These are phyloP conservation scores for Phoenix roebelenii DNA, from an alignment of 176 grass and related monocot species.

Conservation along the genomic window DNA sequence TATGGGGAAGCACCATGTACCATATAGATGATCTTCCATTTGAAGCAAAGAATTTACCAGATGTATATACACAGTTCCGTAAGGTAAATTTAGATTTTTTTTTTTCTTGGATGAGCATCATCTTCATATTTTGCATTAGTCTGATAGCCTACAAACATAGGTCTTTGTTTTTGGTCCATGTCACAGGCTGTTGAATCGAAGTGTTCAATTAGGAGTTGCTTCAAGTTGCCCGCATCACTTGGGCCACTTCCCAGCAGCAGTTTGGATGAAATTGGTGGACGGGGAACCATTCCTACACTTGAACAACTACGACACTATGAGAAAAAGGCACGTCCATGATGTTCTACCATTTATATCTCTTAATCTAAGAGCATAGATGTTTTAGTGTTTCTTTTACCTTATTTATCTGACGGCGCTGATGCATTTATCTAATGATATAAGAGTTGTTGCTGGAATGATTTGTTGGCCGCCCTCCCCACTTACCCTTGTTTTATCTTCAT, in stretches of 20 bases:
- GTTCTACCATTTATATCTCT: not conserved
- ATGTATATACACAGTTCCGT: conserved; percentile 84
- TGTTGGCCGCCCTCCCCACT: too few species aligned
- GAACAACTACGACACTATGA: conserved; percentile 41
- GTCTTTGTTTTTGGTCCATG: conserved; percentile 1
- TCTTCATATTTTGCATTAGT: too few species aligned
- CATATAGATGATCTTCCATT: conserved; percentile 82
- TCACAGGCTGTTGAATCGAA: conserved; percentile 69
- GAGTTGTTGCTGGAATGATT: too few species aligned
- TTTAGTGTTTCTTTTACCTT: too few species aligned
- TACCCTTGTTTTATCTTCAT: too few species aligned
- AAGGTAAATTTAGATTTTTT: conserved; percentile 31
- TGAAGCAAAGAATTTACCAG: conserved; percentile 42
- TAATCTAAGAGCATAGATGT: too few species aligned
- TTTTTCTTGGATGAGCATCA: too few species aligned
- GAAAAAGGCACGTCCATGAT: conserved; percentile 44
- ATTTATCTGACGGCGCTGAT: too few species aligned
- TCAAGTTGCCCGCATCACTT: conserved; percentile 47
- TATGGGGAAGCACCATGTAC: conserved; percentile 88
- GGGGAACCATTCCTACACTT: conserved; percentile 48
- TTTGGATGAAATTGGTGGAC: conserved; percentile 44
- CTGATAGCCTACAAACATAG: too few species aligned
- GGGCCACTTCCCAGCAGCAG: conserved; percentile 29
- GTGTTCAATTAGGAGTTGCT: conserved; percentile 49
- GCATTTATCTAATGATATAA: too few species aligned